Percentiles rank a stretch among this genome's conserved stretches.
Conservation (phyloP, 192 early-diverging fungal species). For the Linnemannia zychae region DNA sequence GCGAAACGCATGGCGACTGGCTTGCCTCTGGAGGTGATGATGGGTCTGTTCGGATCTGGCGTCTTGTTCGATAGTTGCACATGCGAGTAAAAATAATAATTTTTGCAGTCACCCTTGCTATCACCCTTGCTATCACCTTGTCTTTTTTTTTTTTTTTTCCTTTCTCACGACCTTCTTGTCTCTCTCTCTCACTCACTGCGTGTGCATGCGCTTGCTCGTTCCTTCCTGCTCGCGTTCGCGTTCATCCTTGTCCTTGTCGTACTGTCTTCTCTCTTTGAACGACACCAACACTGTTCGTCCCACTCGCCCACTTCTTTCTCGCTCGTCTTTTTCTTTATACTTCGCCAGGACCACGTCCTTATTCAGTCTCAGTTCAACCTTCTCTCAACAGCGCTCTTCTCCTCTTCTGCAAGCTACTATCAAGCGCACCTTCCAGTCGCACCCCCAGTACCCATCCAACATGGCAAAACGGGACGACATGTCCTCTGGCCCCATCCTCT, state of each 20-base stretch:
- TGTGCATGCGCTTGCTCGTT: neutral
- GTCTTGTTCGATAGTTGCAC: constrained; percentile 45
- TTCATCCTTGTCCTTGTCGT: neutral
- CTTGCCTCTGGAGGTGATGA: constrained; percentile 95
- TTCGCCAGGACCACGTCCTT: neutral
- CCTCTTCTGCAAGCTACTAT: neutral
- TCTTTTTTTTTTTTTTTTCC: neutral
- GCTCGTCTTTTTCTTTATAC: neutral
- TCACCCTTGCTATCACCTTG: neutral
- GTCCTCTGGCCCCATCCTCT: neutral
- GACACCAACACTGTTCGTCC: neutral
- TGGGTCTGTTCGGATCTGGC: constrained; percentile 88
- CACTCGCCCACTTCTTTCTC: neutral
- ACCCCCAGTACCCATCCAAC: neutral
- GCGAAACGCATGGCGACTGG: constrained; percentile 70
- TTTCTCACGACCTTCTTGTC: neutral
- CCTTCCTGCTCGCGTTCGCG: neutral
- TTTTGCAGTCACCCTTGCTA: no score
- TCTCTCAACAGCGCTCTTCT: neutral
- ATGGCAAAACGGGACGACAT: constrained; percentile 47
- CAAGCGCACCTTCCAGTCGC: neutral
- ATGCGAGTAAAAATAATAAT: neutral
- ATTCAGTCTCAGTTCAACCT: neutral
- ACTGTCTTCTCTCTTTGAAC: neutral
- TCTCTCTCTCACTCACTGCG: neutral